A percentile compares a stretch with the other conserved stretches of the same genome.
These are phyloP conservation scores for Eucalyptus rudis DNA, from an alignment of 345 rosid genomes.

Conservation along the genomic window DNA sequence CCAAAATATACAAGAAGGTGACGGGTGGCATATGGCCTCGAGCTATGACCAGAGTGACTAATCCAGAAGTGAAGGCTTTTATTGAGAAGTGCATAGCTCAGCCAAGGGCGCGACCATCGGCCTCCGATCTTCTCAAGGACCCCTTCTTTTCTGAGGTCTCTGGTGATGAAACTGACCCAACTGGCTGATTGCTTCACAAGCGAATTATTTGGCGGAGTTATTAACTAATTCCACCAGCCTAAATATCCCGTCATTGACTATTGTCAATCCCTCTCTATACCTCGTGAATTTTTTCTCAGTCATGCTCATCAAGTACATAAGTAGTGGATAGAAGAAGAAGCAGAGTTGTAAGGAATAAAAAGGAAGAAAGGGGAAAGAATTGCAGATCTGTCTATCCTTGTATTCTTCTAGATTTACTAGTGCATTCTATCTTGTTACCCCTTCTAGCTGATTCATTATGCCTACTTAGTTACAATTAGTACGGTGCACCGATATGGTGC, in stretches of 20 bases:
- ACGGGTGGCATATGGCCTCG: constrained; percentile 42
- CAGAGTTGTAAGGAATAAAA: background rate
- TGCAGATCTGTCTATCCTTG: background rate
- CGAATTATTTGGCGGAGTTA: background rate
- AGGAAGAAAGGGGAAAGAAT: background rate
- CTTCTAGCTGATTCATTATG: background rate
- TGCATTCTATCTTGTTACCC: background rate
- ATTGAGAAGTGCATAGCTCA: constrained; percentile 52
- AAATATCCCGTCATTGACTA: background rate
- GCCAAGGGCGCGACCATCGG: constrained; percentile 53
- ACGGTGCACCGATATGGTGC: background rate
- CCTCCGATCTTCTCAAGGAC: constrained; percentile 48
- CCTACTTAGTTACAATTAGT: background rate
- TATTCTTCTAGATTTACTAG: background rate
- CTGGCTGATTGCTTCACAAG: background rate
- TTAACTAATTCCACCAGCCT: background rate
- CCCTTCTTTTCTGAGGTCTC: constrained; percentile 41
- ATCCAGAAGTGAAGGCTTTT: constrained; percentile 48
- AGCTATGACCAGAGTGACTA: constrained; percentile 25
- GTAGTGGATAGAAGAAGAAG: background rate
- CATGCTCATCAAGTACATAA: background rate
- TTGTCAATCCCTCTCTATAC: background rate
- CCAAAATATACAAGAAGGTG: constrained; percentile 64
- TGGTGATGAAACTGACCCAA: constrained; percentile 12
- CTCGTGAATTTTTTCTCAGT: background rate